Conservation (phyloP, 2,329 filamentous ascomycete genomes). For the Xylaria digitata region DNA sequence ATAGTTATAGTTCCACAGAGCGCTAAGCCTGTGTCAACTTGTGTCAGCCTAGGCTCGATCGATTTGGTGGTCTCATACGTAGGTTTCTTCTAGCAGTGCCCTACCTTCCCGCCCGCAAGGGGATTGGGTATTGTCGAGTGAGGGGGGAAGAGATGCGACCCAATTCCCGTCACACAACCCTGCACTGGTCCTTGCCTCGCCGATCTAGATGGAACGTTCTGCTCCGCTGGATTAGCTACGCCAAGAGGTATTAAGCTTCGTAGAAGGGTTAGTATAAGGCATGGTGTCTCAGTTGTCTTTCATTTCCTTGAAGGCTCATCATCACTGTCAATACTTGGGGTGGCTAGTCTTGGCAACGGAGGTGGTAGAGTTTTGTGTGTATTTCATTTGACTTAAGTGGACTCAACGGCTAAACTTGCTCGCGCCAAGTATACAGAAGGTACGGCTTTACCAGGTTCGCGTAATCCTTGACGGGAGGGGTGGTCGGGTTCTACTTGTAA, state of each 20-base stretch:
- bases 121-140: not conserved
- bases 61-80: not conserved
- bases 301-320: not conserved
- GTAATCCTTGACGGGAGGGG: not conserved
- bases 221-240: not conserved
- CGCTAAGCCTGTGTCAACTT: not conserved
- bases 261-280: not conserved
- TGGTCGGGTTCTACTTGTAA: not conserved
- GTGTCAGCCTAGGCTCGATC: not conserved
- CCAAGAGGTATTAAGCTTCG: not conserved
- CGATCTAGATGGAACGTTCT: not conserved
- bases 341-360: not conserved
- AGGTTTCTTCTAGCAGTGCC: too few species aligned
- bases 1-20: not conserved
- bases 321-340: not conserved
- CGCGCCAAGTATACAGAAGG: too few species aligned
- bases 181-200: constrained; percentile 3
- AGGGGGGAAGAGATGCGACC: not conserved
- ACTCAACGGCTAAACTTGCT: not conserved
- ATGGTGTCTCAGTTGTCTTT: not conserved
- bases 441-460: not conserved
- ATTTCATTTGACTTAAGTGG: not conserved
- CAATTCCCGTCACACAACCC: not conserved
- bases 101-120: not conserved
- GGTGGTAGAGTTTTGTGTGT: not conserved